These are phyloP conservation scores for Pisolithus sp. DNA, from an alignment of 768 basidiomycete genomes.

Conservation along the genomic window DNA sequence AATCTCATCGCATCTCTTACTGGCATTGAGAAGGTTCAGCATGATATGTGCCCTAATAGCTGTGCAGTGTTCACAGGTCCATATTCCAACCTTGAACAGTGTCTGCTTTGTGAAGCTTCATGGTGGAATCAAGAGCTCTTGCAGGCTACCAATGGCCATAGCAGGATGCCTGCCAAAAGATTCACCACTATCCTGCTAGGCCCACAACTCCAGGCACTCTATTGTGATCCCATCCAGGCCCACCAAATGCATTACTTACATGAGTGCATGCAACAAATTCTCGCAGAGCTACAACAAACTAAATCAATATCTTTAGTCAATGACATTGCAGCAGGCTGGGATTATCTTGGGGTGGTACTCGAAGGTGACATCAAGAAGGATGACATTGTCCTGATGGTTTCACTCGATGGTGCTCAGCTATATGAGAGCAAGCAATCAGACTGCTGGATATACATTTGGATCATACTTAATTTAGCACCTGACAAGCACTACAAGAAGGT, in stretches of 20 bases:
- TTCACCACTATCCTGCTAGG: too few relatives aligned
- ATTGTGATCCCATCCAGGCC: slow-evolving; percentile 2
- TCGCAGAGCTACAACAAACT: background rate
- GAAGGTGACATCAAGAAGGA: slow-evolving; percentile 1
- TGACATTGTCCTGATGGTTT: background rate
- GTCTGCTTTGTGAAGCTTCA: background rate
- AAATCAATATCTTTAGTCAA: background rate
- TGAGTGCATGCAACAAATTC: background rate
- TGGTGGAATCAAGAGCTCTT: too few relatives aligned
- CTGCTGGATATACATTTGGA: slow-evolving; percentile 7
- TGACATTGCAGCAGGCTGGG: slow-evolving; percentile 4
- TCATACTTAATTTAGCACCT: background rate
- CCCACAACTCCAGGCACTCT: too few relatives aligned
- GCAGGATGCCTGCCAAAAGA: slow-evolving; percentile 1
- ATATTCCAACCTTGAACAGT: slow-evolving; percentile 6
- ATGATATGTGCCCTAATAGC: slow-evolving; percentile 12
- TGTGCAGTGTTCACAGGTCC: slow-evolving; percentile 22
- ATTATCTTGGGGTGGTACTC: slow-evolving; percentile 1
- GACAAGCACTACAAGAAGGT: slow-evolving; percentile 25
- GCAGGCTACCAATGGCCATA: too few relatives aligned
- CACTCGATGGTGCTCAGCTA: slow-evolving; percentile 37
- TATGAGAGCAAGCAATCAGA: slow-evolving; percentile 21
- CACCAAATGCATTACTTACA: background rate
- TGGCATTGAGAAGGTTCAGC: background rate
- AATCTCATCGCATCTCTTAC: too few relatives aligned